Evolutionary conservation across 2,329 filamentous ascomycete genomes (phyloP), one percentile per base, ranked within the genome.

Genomic region (Sporothrix brasiliensis): DNA sequence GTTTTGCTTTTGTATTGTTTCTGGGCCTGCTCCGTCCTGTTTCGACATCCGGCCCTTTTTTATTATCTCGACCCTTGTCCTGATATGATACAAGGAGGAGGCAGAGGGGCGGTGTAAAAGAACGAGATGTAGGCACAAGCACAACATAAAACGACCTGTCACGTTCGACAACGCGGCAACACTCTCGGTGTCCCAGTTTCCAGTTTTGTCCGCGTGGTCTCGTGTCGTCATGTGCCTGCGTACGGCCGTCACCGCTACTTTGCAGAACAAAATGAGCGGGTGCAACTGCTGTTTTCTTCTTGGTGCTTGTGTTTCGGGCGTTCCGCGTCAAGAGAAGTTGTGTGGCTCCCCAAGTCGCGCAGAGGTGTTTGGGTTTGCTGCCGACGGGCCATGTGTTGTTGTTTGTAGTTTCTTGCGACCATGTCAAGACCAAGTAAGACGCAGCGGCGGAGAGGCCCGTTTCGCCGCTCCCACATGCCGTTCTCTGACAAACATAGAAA

Each of bases 231-330:
- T 65, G 41, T 30, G 21, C 41, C 13, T 5, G 30, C 7, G 19
- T 60, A 19, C 27, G 47, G 47, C 47, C 63, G 63, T 66, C 63
- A 52, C 63, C 63, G 63, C 63, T 66, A 66, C 63, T 66, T 66
- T 50, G 61, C 30, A 30, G 6, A 16, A 10, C 41, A 52, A 10
- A 47, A 13, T 50, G 61, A 61, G 34, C 58, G 39, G 39, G n/a
- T 34, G 16, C 44, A n/a, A 5, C 30, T 11, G 5, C 21, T 49
- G 24, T 16, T 60, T 44, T 47, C 44, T 16, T 10, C 19, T 7
- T 44, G 41, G 41, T 47, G 52, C 10, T 49, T 9, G 21, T 47
- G 2, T 63, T n/a, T 30, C 13, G 34, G 34, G 41, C 50, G 61
- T 65, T 65, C 24, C 24, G 61, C 11, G 24, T 34, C 16, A 27